Evolutionary conservation across 768 basidiomycete species (phyloP).

Genomic region (Russula emetica): DNA sequence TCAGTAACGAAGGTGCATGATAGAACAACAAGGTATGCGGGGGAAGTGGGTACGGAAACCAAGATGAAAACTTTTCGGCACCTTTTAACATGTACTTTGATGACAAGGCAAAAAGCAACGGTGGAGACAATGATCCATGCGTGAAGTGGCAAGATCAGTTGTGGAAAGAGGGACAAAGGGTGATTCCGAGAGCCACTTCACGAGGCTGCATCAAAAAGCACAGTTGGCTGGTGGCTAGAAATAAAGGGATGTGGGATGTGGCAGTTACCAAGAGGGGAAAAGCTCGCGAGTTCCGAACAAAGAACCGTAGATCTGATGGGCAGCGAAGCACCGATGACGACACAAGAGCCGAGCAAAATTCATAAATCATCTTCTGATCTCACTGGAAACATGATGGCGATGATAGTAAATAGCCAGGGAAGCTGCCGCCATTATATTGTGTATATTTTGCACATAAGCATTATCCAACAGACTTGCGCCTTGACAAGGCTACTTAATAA

Average conservation of each 20-base stretch:
- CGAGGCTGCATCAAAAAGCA: not conserved
- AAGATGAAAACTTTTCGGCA: not conserved
- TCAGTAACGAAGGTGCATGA: not conserved
- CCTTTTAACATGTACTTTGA: slow-evolving; percentile 8
- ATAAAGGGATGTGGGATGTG: slow-evolving; percentile 13
- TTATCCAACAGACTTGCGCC: not conserved
- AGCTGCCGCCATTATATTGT: not conserved
- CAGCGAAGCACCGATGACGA: not conserved
- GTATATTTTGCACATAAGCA: not conserved
- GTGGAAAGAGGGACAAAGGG: not conserved
- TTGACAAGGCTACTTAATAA: slow-evolving; percentile 9
- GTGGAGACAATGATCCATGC: not conserved
- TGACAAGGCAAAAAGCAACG: not conserved
- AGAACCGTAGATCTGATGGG: not conserved
- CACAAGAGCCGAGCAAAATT: not conserved
- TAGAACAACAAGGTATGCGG: not conserved
- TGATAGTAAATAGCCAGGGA: not conserved
- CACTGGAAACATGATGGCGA: not conserved
- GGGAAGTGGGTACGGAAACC: not conserved
- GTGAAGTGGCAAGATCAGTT: slow-evolving; percentile 1
- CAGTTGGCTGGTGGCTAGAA: not conserved
- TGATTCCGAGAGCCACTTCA: not conserved
- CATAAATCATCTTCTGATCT: not conserved
- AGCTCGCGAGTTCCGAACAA: not conserved
- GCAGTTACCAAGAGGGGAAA: not conserved